These are phyloP conservation scores for Plantago major DNA, from an alignment of 257 asterid species.

Conservation along the genomic window DNA sequence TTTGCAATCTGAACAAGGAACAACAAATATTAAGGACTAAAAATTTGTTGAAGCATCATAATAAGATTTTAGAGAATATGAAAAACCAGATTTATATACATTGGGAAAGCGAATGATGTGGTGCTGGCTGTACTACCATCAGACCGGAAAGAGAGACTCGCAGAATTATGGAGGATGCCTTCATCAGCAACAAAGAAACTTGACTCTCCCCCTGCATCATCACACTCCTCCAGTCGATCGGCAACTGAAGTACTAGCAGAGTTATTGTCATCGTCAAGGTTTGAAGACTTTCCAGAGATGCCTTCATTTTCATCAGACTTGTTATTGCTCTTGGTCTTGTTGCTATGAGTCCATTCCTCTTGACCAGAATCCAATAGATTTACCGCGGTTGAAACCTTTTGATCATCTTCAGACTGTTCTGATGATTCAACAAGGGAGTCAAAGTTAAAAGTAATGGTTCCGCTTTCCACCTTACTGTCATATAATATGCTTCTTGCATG, in stretches of 20 bases:
- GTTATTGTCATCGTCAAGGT: slow-evolving; percentile 9
- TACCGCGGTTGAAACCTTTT: slow-evolving; percentile 3
- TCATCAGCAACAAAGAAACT: slow-evolving; percentile 40
- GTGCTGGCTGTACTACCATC: slow-evolving; percentile 59
- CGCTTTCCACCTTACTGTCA: slow-evolving; percentile 40
- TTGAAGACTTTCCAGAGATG: neutral
- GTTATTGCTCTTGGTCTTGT: slow-evolving; percentile 14
- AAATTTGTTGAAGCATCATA: neutral
- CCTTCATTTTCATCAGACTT: neutral
- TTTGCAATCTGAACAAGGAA: slow-evolving; percentile 17
- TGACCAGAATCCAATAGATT: slow-evolving; percentile 8
- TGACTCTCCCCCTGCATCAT: slow-evolving; percentile 47
- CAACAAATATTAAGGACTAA: neutral
- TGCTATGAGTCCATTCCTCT: slow-evolving; percentile 10
- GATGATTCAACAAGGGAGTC: slow-evolving; percentile 23
- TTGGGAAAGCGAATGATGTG: slow-evolving; percentile 62
- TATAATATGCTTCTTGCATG: slow-evolving; percentile 27
- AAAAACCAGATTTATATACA: slow-evolving; percentile 29
- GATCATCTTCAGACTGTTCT: slow-evolving; percentile 13
- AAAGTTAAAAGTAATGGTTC: slow-evolving; percentile 50
- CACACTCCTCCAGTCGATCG: slow-evolving; percentile 21
- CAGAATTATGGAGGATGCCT: slow-evolving; percentile 27
- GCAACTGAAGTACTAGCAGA: slow-evolving; percentile 5
- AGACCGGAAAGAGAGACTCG: slow-evolving; percentile 50
- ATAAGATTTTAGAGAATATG: neutral